Evolutionary conservation across 352 stramenopile genomes (phyloP), one percentile per base, ranked within the genome.

Genomic region (Pythium scleroteichum): DNA sequence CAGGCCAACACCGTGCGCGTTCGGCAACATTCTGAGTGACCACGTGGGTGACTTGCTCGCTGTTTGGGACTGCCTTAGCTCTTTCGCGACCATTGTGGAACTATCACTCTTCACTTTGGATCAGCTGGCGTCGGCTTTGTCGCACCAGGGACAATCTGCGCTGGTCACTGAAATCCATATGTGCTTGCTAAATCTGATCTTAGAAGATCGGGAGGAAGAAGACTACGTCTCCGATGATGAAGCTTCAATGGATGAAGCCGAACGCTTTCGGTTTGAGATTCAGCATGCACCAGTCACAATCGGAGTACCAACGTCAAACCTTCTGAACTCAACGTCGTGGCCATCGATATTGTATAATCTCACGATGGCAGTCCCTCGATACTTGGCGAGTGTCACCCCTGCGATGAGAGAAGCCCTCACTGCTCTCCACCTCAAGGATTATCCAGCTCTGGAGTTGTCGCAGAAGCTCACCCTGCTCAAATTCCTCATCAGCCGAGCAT

Each of bases 171-270:
- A 96, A 51, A 67, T 96, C 9, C 87, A 96, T 63, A 83, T 96
- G 87, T 91, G 82, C 29, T 66, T 96, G 14, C 60, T 96, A n/a
- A 78, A 92, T 41, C 67, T 90, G 6, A 79, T 95, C 24, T 62
- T 95, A 5, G 84, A 89, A 46, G 83, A 93, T 60, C 72, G 76
- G 33, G 85, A 94, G 53, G 85, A 92, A 48, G 87, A 94, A n/a
- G 82, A 93, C 49, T 92, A 93, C 56, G 66, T 91, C 35, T 93
- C 85, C 2, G 87, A 96, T 54, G 87, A 94, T 24, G 87, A 96
- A 65, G 77, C 55, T 9, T 74, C 79, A 6, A 89, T 92, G 73
- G 87, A 96, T 51, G 83, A 93, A 41, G 66, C 74, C 20, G 87
- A 94, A 44, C 82, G 82, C 8, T 93, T 89, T 62, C 79, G 82